Base-by-base conservation (phyloP, 768 basidiomycete genomes). In the Dentipellis fragilis region DNA sequence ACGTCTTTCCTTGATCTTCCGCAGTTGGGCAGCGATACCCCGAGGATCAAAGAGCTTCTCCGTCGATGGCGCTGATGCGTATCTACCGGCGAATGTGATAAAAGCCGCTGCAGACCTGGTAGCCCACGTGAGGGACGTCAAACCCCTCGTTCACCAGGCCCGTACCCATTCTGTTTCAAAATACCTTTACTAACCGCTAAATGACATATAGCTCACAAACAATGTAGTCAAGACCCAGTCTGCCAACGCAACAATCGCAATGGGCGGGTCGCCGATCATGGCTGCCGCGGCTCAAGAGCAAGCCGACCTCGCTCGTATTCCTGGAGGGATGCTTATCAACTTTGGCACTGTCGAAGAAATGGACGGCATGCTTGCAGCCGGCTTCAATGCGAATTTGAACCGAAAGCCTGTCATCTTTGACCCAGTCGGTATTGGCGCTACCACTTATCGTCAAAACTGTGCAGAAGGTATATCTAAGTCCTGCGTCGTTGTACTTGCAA, bases 211-310 rank as follows among this genome's bases (percentile, higher is more conserved):
- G 90, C 93, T 95, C 57, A 94, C 93, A 4, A 92, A 95, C 64
- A 83, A 76, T 17, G 93, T 96, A 14, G 91, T 92, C 34, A 81
- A 84, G 17, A 93, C 84, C 17, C 93, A 94, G 71, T 89, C 87
- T 4, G 92, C 93, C 19, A 96, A 95, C 65, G 79, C 87, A 1
- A 95, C 93, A 1, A 76, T 97, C 6, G 90, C 92, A 0, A 64
- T 96, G 4, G 87, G 89, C 16, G 92, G 84, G 12, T 93, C 89
- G 57, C 94, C 94, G 0, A 93, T 97, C 65, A 97, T 97, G 94
- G 89, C 93, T 2, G 85, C 88, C 17, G 82, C 85, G 21, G 77
- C 85, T 0, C 74, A 78, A 56, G 94, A 97, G 66, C 92, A 93
- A 77, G 77, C 80, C 23, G 89, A 94, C 58, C 75, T 97, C 17